These are phyloP conservation scores for Dactylellina leptospora DNA, from an alignment of 2,329 filamentous ascomycete genomes.

Conservation along the genomic window DNA sequence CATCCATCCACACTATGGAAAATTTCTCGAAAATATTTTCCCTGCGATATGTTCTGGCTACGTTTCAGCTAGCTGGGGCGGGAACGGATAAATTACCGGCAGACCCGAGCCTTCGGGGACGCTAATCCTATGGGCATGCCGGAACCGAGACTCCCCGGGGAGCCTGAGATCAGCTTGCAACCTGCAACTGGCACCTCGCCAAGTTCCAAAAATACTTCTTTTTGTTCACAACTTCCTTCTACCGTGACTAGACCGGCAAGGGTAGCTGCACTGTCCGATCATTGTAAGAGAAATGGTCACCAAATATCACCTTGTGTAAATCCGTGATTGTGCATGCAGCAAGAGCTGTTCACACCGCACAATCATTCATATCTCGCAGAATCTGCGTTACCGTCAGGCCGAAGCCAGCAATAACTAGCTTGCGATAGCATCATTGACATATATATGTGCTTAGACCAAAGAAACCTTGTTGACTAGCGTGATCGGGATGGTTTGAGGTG, in stretches of 20 bases:
- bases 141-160: slow-evolving; percentile 30
- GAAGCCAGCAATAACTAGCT: slow-evolving; percentile 28
- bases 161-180: slow-evolving; percentile 9
- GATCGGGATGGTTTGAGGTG: slow-evolving; percentile 32
- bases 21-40: slow-evolving; percentile 33
- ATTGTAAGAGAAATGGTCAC: slow-evolving; percentile 14
- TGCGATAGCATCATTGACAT: slow-evolving; percentile 25
- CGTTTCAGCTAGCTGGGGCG: slow-evolving; percentile 49
- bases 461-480: slow-evolving; percentile 40
- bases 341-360: slow-evolving; percentile 40
- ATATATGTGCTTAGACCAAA: too few species aligned
- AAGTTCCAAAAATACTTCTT: slow-evolving; percentile 47
- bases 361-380: slow-evolving; percentile 49
- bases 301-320: slow-evolving; percentile 24
- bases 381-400: slow-evolving; percentile 30
- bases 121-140: slow-evolving; percentile 15
- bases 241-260: slow-evolving; percentile 15
- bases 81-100: slow-evolving; percentile 54
- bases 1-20: background rate
- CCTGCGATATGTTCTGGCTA: slow-evolving; percentile 22
- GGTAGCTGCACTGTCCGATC: slow-evolving; percentile 46
- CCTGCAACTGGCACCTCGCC: background rate
- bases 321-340: slow-evolving; percentile 44
- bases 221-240: slow-evolving; percentile 26
- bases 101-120: slow-evolving; percentile 33